Percentiles rank a stretch among this genome's conserved stretches.
phyloP scores from a whole-genome alignment of 2,329 filamentous ascomycete species.

The Ophiostoma angusticollis region DNA sequence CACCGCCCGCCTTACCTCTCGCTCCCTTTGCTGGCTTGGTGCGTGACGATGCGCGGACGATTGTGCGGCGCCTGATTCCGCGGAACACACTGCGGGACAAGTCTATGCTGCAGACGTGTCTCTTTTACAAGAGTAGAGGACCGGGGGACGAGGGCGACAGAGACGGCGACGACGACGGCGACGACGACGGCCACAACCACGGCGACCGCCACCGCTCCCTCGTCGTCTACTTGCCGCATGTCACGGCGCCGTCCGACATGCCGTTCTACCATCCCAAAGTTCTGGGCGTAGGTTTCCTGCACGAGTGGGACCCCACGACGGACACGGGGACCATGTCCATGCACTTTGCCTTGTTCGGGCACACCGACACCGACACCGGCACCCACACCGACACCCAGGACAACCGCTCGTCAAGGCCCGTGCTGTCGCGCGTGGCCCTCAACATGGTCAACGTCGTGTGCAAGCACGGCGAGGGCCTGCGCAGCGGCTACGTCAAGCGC shows the following conservation, averaged over 20 bases:
- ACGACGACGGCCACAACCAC: neutral
- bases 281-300: conserved; percentile 60
- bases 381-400: neutral
- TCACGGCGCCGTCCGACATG: conserved; percentile 44
- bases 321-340: conserved; percentile 40
- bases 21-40: conserved; percentile 11
- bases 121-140: conserved; percentile 40
- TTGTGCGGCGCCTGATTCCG: conserved; percentile 69
- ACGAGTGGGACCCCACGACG: conserved; percentile 40
- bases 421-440: conserved; percentile 51
- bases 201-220: conserved; percentile 30
- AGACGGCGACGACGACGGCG: conserved; percentile 1
- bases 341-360: conserved; percentile 32
- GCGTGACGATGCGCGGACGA: conserved; percentile 39
- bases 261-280: conserved; percentile 85
- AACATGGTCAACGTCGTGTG: conserved; percentile 55
- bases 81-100: conserved; percentile 66
- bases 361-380: too few relatives aligned
- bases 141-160: conserved; percentile 8
- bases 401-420: conserved; percentile 24
- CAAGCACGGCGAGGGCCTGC: conserved; percentile 58
- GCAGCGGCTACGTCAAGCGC: conserved; percentile 61
- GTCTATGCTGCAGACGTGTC: conserved; percentile 69
- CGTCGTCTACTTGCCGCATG: conserved; percentile 70
- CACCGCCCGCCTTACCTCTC: conserved; percentile 12